These are phyloP conservation scores for Populus deltoides DNA, from an alignment of 345 rosid species.

Conservation along the genomic window DNA sequence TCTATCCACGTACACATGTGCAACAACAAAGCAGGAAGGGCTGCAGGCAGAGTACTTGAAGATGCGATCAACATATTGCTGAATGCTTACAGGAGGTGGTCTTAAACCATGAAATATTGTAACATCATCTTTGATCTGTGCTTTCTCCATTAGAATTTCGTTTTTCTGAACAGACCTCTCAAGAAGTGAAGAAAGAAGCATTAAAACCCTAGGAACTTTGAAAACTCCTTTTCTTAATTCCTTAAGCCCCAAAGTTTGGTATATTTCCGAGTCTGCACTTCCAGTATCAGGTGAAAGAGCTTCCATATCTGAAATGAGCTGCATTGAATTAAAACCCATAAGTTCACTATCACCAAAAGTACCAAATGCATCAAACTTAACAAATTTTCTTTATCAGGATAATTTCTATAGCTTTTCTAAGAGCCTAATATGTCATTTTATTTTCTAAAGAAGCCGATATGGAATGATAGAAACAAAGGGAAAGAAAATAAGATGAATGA, in stretches of 20 bases:
- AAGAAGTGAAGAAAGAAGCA: slow-evolving; percentile 58
- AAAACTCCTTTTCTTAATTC: slow-evolving; percentile 39
- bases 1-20: slow-evolving; percentile 66
- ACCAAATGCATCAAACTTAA: neutral
- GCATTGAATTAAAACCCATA: slow-evolving; percentile 15
- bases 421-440: neutral
- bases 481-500: neutral
- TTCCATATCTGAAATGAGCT: slow-evolving; percentile 47
- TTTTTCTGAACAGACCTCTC: slow-evolving; percentile 53
- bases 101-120: slow-evolving; percentile 66
- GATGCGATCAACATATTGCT: slow-evolving; percentile 69
- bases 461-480: neutral
- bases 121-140: slow-evolving; percentile 27
- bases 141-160: slow-evolving; percentile 36
- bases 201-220: slow-evolving; percentile 46
- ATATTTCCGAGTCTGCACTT: slow-evolving; percentile 39
- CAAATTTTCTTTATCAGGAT: neutral
- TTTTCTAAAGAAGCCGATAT: neutral
- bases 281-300: slow-evolving; percentile 32
- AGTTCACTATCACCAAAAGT: slow-evolving; percentile 5
- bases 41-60: slow-evolving; percentile 85
- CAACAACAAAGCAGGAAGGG: slow-evolving; percentile 84
- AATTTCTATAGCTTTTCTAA: neutral
- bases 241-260: slow-evolving; percentile 56
- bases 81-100: slow-evolving; percentile 60